Percentiles rank a stretch among this genome's conserved stretches.
Evolutionary conservation across 1,139 yeast genomes (phyloP).

Genomic region (Arxiozyma slooffiae): DNA sequence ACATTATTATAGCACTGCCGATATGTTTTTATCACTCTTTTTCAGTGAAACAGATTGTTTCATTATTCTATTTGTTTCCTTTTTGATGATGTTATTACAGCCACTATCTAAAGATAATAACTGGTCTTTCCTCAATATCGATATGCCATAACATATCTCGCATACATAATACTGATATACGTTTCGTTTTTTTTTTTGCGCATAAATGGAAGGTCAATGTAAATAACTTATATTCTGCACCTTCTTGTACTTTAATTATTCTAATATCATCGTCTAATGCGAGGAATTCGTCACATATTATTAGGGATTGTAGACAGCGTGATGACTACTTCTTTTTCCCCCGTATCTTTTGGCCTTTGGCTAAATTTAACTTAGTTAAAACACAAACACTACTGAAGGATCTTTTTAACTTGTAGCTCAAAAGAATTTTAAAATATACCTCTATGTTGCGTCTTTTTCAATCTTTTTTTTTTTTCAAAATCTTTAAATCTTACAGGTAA

Average conservation of each 20-base stretch:
- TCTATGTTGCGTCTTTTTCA: too few species aligned
- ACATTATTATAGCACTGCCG: conserved; percentile 34
- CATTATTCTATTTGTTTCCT: conserved; percentile 40
- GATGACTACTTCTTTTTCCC: too few species aligned
- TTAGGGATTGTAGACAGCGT: conserved; percentile 8
- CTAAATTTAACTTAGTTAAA: background rate
- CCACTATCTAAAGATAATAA: conserved; percentile 68
- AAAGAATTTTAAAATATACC: too few species aligned
- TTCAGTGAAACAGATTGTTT: conserved; percentile 43
- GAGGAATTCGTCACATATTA: conserved; percentile 58
- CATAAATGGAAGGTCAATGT: conserved; percentile 82
- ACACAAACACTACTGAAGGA: too few species aligned
- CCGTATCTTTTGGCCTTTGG: background rate
- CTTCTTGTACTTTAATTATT: conserved; percentile 63
- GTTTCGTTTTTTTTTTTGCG: conserved; percentile 61
- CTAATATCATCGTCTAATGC: conserved; percentile 57
- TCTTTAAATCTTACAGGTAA: too few species aligned
- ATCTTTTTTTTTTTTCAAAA: too few species aligned
- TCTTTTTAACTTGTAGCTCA: too few species aligned
- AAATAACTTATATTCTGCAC: conserved; percentile 71
- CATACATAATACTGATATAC: conserved; percentile 86
- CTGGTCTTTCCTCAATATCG: conserved; percentile 67
- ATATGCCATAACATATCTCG: conserved; percentile 71
- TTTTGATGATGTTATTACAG: conserved; percentile 37
- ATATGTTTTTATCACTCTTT: conserved; percentile 33